Percentiles rank a stretch among this genome's conserved stretches.
These are phyloP conservation scores for Xylariaceae sp. DNA, from an alignment of 2,329 filamentous ascomycete genomes.

Conservation along the genomic window DNA sequence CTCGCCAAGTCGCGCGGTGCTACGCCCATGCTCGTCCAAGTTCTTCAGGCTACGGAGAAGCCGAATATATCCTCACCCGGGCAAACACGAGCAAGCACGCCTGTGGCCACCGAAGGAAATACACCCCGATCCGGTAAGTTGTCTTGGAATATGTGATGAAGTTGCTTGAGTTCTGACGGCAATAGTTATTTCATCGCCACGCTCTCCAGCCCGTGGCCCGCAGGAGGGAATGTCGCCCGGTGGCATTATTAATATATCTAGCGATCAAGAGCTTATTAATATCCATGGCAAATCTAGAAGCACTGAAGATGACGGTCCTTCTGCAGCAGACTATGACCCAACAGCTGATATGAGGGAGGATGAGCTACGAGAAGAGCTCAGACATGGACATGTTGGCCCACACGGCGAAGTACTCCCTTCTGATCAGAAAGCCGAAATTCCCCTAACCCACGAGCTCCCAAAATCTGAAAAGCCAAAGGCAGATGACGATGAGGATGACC, in stretches of 20 bases:
- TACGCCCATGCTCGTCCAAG: conserved; percentile 75
- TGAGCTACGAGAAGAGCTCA: conserved; percentile 60
- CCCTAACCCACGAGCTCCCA: conserved; percentile 40
- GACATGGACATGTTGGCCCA: conserved; percentile 53
- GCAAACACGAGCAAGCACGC: conserved; percentile 49
- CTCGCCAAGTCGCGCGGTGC: conserved; percentile 79
- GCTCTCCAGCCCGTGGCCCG: conserved; percentile 46
- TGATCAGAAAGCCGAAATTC: conserved; percentile 37
- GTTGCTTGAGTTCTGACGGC: conserved; percentile 23
- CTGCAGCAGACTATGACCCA: conserved; percentile 78
- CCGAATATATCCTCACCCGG: conserved; percentile 58
- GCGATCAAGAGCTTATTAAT: conserved; percentile 71
- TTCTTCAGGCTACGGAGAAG: conserved; percentile 66
- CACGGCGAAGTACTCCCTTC: conserved; percentile 60
- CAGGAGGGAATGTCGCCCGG: conserved; percentile 59
- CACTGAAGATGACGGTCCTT: conserved; percentile 67
- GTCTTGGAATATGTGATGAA: conserved; percentile 11
- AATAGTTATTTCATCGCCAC: conserved; percentile 39
- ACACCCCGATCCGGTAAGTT: conserved; percentile 54
- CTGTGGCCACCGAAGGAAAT: conserved; percentile 39
- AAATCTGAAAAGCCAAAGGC: conserved; percentile 49
- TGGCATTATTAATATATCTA: conserved; percentile 64
- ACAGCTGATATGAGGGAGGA: conserved; percentile 77
- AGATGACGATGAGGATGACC: conserved; percentile 67
- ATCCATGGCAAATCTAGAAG: conserved; percentile 47